Evolutionary conservation across 2,329 filamentous ascomycete species (phyloP), one percentile per base, ranked within the genome.

Genomic region (Chrysoporthe deuterocubensis): DNA sequence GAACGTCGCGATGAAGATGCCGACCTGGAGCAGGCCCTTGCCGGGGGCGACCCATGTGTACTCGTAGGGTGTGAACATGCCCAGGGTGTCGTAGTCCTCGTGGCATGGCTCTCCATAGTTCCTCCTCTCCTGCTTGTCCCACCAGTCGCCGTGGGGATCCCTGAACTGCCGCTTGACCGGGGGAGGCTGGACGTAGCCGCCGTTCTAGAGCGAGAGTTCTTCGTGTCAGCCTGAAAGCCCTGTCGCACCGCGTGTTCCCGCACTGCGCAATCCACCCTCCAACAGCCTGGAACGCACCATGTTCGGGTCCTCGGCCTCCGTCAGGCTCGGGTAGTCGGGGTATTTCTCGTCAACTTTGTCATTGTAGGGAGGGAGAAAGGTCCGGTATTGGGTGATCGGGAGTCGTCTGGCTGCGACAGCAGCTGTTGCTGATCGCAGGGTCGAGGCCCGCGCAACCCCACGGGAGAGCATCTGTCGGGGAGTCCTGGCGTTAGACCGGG

Each of bases 81-180:
- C 94, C 67, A 98, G 85, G 67, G 94, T 86, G 79, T 99, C 96
- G 80, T 97, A 92, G 80, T 99, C 96, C 81, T 99, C 96, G 80
- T 99, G 95, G 64, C 97, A 89, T 14, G 95, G 93, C 81, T 99
- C 96, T 80, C 94, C 94, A 78, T 92, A 98, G 86, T 99, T 98
- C 76, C 96, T 89, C 78, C 94, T 90, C 81, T 98, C 96, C 83
- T 99, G 96, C 80, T 94, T 92, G 82, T 99, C 95, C 93, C 94
- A 98, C 93, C 94, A 99, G 77, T 93, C 90, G 77, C 81, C 95
- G 79, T 98, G 88, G 46, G 96, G 96, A 80, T 98, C 96, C 78
- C 96, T 93, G 83, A 93, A 92, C 80, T 94, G 90, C 74, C 95
- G 92, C 86, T 97, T 97, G 81, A 95, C 83, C 65, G 85, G 81